Percentiles rank a stretch among this genome's conserved stretches.
These are phyloP conservation scores for Oehlia diaphana DNA, from an alignment of 192 early-diverging fungal species.

Conservation along the genomic window DNA sequence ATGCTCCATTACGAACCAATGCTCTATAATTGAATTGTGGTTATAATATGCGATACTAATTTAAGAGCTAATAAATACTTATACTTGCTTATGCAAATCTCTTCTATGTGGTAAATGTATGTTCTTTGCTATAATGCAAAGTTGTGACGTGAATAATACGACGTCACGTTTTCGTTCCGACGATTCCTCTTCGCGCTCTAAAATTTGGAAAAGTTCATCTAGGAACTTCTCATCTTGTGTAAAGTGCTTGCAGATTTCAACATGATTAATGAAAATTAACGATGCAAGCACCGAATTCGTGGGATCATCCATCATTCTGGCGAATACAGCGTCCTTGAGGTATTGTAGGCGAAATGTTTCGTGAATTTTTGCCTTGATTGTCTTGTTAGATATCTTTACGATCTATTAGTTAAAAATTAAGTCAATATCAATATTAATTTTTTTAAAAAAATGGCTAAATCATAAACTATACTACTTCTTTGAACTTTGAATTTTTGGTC, in stretches of 20 bases:
- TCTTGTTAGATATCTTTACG: constrained; percentile 74
- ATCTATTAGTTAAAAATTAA: constrained; percentile 44
- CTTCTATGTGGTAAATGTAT: constrained; percentile 62
- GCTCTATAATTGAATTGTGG: constrained; percentile 41
- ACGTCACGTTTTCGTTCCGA: constrained; percentile 69
- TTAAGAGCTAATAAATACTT: constrained; percentile 21
- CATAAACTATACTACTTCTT: constrained; percentile 26
- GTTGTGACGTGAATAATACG: constrained; percentile 77
- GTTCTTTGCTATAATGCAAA: constrained; percentile 73
- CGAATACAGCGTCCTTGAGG: constrained; percentile 83
- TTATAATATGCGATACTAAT: not conserved
- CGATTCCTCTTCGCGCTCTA: constrained; percentile 47
- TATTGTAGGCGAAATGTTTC: constrained; percentile 86
- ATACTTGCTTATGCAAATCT: constrained; percentile 61
- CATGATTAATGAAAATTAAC: constrained; percentile 79
- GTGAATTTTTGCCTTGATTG: constrained; percentile 77
- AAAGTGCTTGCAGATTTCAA: constrained; percentile 79
- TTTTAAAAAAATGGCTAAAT: not conserved
- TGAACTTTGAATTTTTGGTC: constrained; percentile 55
- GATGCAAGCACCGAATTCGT: constrained; percentile 72
- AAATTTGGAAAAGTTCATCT: constrained; percentile 67
- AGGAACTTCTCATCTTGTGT: constrained; percentile 69
- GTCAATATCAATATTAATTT: too few species aligned
- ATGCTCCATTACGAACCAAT: constrained; percentile 76
- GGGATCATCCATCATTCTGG: constrained; percentile 73